These are phyloP conservation scores for Leccinum disarticulatum DNA, from an alignment of 768 basidiomycete genomes.

Conservation along the genomic window DNA sequence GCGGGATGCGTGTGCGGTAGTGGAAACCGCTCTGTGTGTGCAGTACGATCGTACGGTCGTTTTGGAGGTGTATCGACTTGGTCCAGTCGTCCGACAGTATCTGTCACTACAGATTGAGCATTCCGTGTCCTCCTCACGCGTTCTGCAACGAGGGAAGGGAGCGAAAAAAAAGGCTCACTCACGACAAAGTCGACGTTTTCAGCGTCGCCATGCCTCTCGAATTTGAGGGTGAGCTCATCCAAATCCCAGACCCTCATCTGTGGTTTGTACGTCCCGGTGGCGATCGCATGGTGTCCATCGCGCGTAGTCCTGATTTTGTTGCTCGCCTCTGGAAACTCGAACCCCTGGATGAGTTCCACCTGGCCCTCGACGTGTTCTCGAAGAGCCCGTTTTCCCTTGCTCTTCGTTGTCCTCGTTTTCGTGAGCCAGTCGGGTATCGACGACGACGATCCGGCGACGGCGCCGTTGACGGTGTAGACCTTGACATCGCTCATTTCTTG, in stretches of 20 bases:
- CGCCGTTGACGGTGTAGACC: slow-evolving; percentile 96
- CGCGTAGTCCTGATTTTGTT: slow-evolving; percentile 87
- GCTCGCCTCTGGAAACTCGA: slow-evolving; percentile 96
- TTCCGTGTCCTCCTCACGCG: background rate
- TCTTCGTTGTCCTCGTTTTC: slow-evolving; percentile 58
- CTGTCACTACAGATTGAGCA: slow-evolving; percentile 40
- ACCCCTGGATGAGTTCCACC: slow-evolving; percentile 91
- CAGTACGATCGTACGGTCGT: slow-evolving; percentile 90
- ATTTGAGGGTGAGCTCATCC: slow-evolving; percentile 88
- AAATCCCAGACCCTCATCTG: slow-evolving; percentile 96
- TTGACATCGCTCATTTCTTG: slow-evolving; percentile 49
- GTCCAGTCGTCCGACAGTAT: slow-evolving; percentile 98
- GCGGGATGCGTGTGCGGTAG: slow-evolving; percentile 91
- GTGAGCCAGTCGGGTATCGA: slow-evolving; percentile 95
- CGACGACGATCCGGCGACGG: slow-evolving; percentile 81
- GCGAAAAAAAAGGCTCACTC: slow-evolving; percentile 48
- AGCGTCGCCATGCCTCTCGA: slow-evolving; percentile 92
- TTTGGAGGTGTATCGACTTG: slow-evolving; percentile 94
- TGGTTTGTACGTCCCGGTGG: slow-evolving; percentile 97
- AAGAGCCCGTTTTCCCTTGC: slow-evolving; percentile 56
- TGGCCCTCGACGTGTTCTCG: slow-evolving; percentile 80
- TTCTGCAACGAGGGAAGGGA: background rate
- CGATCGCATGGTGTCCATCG: slow-evolving; percentile 90
- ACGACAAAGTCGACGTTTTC: slow-evolving; percentile 99
- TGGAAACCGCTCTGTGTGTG: slow-evolving; percentile 94